Base-by-base conservation (phyloP, 2,329 filamentous ascomycete genomes). In the Pezicula neosporulosa region DNA sequence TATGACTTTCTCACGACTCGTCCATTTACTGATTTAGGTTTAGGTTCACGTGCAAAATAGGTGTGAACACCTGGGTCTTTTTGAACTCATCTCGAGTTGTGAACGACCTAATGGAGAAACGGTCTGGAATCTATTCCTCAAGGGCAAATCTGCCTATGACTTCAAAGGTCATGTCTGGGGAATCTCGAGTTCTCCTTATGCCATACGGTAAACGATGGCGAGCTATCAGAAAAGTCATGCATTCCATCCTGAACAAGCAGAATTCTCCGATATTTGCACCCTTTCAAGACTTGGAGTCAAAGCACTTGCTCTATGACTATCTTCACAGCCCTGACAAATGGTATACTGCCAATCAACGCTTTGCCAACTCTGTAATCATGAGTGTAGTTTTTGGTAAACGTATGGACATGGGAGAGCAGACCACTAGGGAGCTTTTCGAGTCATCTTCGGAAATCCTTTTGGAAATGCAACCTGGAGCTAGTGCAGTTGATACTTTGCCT, bases 31-130 rank as follows among this genome's bases (percentile, higher is more conserved):
- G n/a, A 47, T 44, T 27, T 33, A 19, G 6, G 19, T 8, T 8
- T 12, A 61, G 59, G 59, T 61, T 56, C 44, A 61, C 59, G 7
- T 53, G 48, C 28, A 54, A 59, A 38, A 55, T 61, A 28, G 59
- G 59, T n/a, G 56, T 51, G 27, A 71, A 70, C 49, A 74, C 69
- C 1, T 74, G 69, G 69, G 61, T 76, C 16, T 60, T 75, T 15
- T 65, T 76, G 6, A 76, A 76, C 55, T 66, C 56, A 13, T 55
- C 64, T 24, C 68, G 72, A 6, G 70, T 73, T 2, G 67, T 71
- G 21, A 59, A 59, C 2, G 68, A 71, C 41, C 44, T 61, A 3
- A 48, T 60, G 47, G 56, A 61, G 43, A 53, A 55, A 48, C 55
- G 57, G 37, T 55, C 59, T 13, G 48, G 49, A 18, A 55, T 62